Percentiles rank a stretch among this genome's conserved stretches.
phyloP scores from a whole-genome alignment of 1,284 basidiomycete species.

The Fistulinella cinereoalba region DNA sequence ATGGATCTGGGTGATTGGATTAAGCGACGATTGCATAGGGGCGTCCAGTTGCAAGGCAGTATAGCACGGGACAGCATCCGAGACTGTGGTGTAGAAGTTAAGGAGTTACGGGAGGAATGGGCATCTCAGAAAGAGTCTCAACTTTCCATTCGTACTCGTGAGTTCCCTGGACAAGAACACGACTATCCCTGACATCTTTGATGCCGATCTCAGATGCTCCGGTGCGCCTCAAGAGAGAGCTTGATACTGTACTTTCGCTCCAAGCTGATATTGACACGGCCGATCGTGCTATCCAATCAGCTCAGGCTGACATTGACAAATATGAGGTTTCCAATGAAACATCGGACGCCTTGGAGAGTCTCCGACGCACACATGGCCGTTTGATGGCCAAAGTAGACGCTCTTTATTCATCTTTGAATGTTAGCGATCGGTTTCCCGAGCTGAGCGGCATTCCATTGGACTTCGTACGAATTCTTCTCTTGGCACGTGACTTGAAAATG shows the following conservation, averaged over 20 bases:
- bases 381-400: background rate
- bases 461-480: background rate
- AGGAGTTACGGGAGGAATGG: constrained; percentile 32
- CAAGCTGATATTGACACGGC: constrained; percentile 1
- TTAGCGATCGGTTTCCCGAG: background rate
- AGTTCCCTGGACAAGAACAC: background rate
- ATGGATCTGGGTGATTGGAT: constrained; percentile 33
- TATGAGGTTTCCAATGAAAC: constrained; percentile 1
- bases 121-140: constrained; percentile 1
- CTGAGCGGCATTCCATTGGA: background rate
- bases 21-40: background rate
- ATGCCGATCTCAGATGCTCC: background rate
- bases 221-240: background rate
- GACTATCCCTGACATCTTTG: background rate
- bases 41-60: constrained; percentile 11
- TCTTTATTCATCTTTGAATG: background rate
- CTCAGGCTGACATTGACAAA: constrained; percentile 7
- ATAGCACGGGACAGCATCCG: constrained; percentile 3
- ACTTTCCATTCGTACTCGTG: constrained; percentile 2
- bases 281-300: constrained; percentile 20
- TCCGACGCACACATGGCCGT: background rate
- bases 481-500: background rate
- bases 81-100: constrained; percentile 4
- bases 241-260: background rate
- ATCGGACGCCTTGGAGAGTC: background rate